Conservation (phyloP, 1,284 basidiomycete genomes). For the Trametes polyzona region DNA sequence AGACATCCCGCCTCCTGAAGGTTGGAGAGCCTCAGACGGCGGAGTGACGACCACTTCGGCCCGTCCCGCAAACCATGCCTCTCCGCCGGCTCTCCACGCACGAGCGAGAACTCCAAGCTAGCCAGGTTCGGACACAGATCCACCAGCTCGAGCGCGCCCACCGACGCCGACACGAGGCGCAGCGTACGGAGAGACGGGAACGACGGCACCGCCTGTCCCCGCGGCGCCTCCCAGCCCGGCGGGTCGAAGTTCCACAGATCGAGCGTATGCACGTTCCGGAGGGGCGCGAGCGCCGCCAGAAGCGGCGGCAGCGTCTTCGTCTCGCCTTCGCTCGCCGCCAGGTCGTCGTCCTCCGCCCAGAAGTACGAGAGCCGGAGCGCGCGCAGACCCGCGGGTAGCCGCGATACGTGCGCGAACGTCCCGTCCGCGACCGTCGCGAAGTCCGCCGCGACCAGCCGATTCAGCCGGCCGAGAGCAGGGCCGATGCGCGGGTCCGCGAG, state of each 20-base stretch:
- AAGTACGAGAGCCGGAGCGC: not conserved
- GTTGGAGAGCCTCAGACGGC: not conserved
- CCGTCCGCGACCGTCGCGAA: slow-evolving; percentile 7
- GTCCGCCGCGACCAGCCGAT: not conserved
- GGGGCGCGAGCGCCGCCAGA: not conserved
- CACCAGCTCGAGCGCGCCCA: slow-evolving; percentile 14
- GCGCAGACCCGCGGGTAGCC: not conserved
- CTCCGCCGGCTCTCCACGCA: too few relatives aligned
- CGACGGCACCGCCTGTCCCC: not conserved
- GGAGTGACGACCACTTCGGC: not conserved
- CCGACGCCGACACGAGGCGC: too few relatives aligned
- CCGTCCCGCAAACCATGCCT: not conserved
- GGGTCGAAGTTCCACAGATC: slow-evolving; percentile 11
- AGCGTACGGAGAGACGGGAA: slow-evolving; percentile 3
- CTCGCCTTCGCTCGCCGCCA: not conserved
- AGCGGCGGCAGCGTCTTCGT: slow-evolving; percentile 4
- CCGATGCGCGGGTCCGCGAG: slow-evolving; percentile 4
- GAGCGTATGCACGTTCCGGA: slow-evolving; percentile 7
- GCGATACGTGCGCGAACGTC: not conserved
- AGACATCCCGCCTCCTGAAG: not conserved
- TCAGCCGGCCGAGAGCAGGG: slow-evolving; percentile 2
- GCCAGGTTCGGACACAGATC: slow-evolving; percentile 13
- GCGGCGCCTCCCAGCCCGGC: too few relatives aligned
- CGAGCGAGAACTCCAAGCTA: too few relatives aligned
- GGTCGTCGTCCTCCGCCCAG: slow-evolving; percentile 5